Base-by-base conservation (phyloP, 345 rosid genomes). In the Hypericum perforatum region DNA sequence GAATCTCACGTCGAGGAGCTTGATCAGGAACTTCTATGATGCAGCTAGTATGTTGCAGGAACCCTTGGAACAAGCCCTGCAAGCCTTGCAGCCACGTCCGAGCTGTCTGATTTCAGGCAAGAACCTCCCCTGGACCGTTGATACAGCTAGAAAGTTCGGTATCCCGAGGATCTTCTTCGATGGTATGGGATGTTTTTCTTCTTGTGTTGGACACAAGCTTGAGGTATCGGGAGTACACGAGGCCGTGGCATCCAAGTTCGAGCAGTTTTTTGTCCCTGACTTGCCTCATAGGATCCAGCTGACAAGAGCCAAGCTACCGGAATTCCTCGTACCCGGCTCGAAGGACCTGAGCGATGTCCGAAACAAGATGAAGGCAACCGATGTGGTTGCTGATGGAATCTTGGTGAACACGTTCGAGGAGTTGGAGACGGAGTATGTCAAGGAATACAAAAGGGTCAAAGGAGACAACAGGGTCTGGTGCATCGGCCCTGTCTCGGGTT, bases 401-500 rank as follows among this genome's bases (percentile, higher is more conserved):
- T 74, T 88, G 11, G 66, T 76, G 5, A 88, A 88, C 54, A 84
- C 85, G 63, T 84, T 82, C 59, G 53, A 65, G 0, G 84, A 78
- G 22, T 50, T 87, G 22, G 96, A 82, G 65, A 65, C 71, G 0
- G 86, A 80, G 3, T 88, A 70, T 36, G 46, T 57, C 0, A 61
- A 66, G 40, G 76, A 51, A 3, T 85, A 84, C 60, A 47, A 64
- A 39, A 54, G 71, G 41, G 79, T 79, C 1, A 71, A 77, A 15
- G 53, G 60, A 14, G 77, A 78, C 52, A 76, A 78, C 52, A 76
- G 64, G 49, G 83, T 81, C 3, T 85, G 95, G 97, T 78, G 85
- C 72, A 16, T 89, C 14, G 95, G 97, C 60, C 95, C 97, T 3
- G 89, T 89, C 68, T 83, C 87, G 32, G 52, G 78, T 50, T 75